Conservation (phyloP, 768 basidiomycete genomes). For the Amanita exitialis region DNA sequence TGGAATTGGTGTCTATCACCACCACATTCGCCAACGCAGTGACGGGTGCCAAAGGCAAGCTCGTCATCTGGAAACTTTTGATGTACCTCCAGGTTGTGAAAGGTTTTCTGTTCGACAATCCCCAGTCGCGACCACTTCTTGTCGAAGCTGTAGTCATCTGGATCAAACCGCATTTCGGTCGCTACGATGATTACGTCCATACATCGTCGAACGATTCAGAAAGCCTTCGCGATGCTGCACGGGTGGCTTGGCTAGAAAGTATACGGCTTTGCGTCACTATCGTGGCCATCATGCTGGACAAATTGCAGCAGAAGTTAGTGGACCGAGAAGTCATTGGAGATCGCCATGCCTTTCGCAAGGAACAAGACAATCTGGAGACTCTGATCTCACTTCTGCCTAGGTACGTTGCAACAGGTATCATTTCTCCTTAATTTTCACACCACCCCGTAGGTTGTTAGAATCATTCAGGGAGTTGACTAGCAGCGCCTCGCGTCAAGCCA, state of each 20-base stretch:
- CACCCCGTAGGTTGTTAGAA: slow-evolving; percentile 58
- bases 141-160: slow-evolving; percentile 85
- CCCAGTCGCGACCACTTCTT: slow-evolving; percentile 66
- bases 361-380: slow-evolving; percentile 89
- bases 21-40: slow-evolving; percentile 85
- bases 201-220: slow-evolving; percentile 60
- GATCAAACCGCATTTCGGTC: slow-evolving; percentile 93
- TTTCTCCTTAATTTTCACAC: not conserved
- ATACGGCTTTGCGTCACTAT: slow-evolving; percentile 87
- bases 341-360: slow-evolving; percentile 53
- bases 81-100: slow-evolving; percentile 91
- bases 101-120: slow-evolving; percentile 77
- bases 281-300: slow-evolving; percentile 83
- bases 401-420: slow-evolving; percentile 27
- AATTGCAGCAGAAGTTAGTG: slow-evolving; percentile 72
- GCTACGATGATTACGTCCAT: slow-evolving; percentile 74
- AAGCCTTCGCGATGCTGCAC: slow-evolving; percentile 54
- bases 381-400: slow-evolving; percentile 76
- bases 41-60: slow-evolving; percentile 69
- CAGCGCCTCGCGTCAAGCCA: slow-evolving; percentile 51
- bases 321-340: slow-evolving; percentile 54
- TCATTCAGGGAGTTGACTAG: slow-evolving; percentile 80
- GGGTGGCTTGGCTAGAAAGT: slow-evolving; percentile 83
- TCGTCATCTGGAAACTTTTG: slow-evolving; percentile 88
- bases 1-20: slow-evolving; percentile 80